Evolutionary conservation across 139 green algal genomes (phyloP), one percentile per base, ranked within the genome.

Genomic region (Chlorella sorokiniana): DNA sequence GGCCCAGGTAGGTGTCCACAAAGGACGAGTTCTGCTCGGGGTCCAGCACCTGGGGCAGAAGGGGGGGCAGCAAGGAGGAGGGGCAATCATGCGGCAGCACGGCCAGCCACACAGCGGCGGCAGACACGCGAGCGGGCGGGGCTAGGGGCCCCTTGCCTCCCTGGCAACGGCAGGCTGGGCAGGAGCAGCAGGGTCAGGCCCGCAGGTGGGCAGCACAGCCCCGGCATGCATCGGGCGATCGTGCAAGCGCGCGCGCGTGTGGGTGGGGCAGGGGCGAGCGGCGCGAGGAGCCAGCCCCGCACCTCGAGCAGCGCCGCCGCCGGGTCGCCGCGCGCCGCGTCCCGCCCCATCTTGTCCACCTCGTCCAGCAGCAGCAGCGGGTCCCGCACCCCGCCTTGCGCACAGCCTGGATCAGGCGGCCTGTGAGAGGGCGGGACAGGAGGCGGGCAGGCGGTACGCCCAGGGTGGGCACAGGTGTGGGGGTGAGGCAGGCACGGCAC

Each of bases 21-120:
- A 99, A 99, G n/a, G 82, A 83, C 10, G 71, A 63, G 85, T 99
- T 99, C 89, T 99, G 96, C 89, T 99, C 96, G 6, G 96, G 96
- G 88, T 99, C 96, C 45, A 99, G 87, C 76, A 99, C 86, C 73
- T 79, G 73, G 3, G 38, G 27, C 27, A n/a, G 10, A 5, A 63
- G 69, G 44, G 31, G 33, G 33, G n/a, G 31, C 10, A 40, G 65
- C 35, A 18, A 8, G 35, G 64, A 29, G 7, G 4, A 70, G 63
- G 6, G 35, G 64, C 5, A 40, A 31, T 48, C 4, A 70, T n/a
- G n/a, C n/a, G n/a, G n/a, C n/a, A n/a, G n/a, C n/a, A n/a, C n/a
- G n/a, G n/a, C n/a, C n/a, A n/a, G n/a, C n/a, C n/a, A n/a, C n/a
- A n/a, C n/a, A n/a, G n/a, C n/a, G n/a, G n/a, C n/a, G n/a, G n/a